A percentile compares a stretch with the other conserved stretches of the same genome.
Conservation (phyloP, 305 asterid species). For the Fraxinus ornus region DNA sequence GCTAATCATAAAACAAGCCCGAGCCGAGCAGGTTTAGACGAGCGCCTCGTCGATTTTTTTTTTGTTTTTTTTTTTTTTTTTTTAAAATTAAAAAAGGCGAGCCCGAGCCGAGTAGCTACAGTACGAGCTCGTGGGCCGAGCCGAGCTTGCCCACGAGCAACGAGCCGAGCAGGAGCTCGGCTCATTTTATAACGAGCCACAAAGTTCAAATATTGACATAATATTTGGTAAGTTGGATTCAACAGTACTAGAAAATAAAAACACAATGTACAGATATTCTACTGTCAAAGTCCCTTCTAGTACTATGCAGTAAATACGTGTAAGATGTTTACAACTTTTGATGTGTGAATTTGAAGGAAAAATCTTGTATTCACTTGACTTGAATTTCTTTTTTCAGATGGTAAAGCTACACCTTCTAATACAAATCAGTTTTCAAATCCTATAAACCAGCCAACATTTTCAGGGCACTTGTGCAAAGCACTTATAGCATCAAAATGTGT, state of each 20-base stretch:
- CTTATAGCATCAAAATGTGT: conserved; percentile 15
- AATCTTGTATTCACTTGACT: not conserved
- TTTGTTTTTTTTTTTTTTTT: no score
- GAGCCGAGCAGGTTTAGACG: no score
- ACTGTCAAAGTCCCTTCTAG: not conserved
- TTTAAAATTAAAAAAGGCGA: no score
- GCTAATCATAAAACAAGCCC: no score
- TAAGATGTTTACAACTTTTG: not conserved
- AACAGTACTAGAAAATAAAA: not conserved
- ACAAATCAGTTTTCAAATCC: conserved; percentile 17
- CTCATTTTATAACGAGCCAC: no score
- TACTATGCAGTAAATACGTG: not conserved
- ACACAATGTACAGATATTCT: not conserved
- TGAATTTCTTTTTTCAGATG: conserved; percentile 14
- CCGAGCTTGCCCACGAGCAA: no score
- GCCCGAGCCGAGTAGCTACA: no score
- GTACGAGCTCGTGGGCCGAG: no score
- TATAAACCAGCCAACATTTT: conserved; percentile 10
- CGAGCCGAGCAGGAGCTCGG: no score
- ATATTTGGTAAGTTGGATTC: not conserved
- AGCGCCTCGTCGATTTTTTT: no score
- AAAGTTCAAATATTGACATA: not conserved
- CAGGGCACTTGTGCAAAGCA: not conserved
- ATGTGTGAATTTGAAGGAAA: not conserved
- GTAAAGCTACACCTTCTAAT: conserved; percentile 25